Evolutionary conservation across 371 early-diverging fungal species (phyloP).

Genomic region (Actinomucor elegans): DNA sequence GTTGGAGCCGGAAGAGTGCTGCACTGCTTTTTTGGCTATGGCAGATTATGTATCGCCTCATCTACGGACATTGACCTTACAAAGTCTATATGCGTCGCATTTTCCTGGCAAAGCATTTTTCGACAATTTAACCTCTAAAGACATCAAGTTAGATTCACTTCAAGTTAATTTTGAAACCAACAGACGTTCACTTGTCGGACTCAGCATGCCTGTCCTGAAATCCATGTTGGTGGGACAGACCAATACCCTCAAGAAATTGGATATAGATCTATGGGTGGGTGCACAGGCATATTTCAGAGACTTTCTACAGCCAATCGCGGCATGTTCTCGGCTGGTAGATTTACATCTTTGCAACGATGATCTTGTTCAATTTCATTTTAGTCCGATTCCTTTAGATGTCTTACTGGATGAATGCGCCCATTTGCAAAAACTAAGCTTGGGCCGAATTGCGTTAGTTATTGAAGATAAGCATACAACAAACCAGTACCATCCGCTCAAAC

Average conservation of each 20-base stretch:
- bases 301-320: not conserved
- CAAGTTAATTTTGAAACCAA: not conserved
- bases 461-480: slow-evolving; percentile 8
- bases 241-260: not conserved
- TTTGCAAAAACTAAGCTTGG: not conserved
- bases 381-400: slow-evolving; percentile 4
- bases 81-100: not conserved
- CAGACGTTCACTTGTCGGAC: not conserved
- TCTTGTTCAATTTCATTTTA: not conserved
- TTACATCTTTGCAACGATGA: slow-evolving; percentile 8
- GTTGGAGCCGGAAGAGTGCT: not conserved
- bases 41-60: not conserved
- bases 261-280: slow-evolving; percentile 8
- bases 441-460: not conserved
- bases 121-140: not conserved
- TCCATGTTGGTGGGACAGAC: not conserved
- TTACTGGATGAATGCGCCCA: slow-evolving; percentile 4
- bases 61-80: not conserved
- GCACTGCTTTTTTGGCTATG: not conserved
- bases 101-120: slow-evolving; percentile 6
- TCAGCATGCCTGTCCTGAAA: not conserved
- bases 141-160: not conserved
- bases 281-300: not conserved
- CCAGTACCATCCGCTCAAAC: not conserved
- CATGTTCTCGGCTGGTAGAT: not conserved